A percentile compares a stretch with the other conserved stretches of the same genome.
phyloP scores from a whole-genome alignment of 768 basidiomycete species.

The Dendrothele bispora region DNA sequence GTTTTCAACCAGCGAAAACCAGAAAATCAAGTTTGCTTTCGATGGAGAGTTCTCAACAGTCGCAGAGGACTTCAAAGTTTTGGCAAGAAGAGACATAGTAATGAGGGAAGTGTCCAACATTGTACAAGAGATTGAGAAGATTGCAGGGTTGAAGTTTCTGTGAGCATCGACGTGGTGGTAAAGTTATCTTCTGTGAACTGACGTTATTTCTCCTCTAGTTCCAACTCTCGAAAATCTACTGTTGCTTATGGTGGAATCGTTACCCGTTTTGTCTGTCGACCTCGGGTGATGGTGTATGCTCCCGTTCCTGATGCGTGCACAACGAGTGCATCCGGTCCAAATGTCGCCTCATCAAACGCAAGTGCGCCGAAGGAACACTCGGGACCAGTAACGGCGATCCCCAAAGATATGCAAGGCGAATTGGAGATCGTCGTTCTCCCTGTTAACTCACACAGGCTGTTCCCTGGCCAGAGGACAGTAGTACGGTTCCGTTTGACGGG shows the following conservation, averaged over 20 bases:
- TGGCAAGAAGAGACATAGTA: neutral
- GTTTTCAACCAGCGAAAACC: neutral
- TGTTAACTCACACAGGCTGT: conserved; percentile 32
- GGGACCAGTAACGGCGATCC: neutral
- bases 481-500: conserved; percentile 33
- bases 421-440: conserved; percentile 32
- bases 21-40: conserved; percentile 1
- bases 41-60: conserved; percentile 6
- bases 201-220: neutral
- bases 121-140: conserved; percentile 1
- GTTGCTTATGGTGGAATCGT: conserved; percentile 1
- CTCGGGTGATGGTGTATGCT: neutral
- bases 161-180: neutral
- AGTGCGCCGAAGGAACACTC: too few relatives aligned
- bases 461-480: conserved; percentile 33
- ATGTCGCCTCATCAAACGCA: too few relatives aligned
- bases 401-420: conserved; percentile 26
- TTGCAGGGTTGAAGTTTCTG: neutral
- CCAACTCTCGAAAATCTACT: neutral
- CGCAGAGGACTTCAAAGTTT: neutral
- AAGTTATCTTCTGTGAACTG: too few relatives aligned
- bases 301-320: neutral
- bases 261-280: conserved; percentile 3
- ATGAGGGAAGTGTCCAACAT: neutral
- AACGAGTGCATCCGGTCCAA: too few relatives aligned